Evolutionary conservation across 495 filamentous ascomycete species (phyloP), one percentile per base, ranked within the genome.

Genomic region (Penicillium steckii): DNA sequence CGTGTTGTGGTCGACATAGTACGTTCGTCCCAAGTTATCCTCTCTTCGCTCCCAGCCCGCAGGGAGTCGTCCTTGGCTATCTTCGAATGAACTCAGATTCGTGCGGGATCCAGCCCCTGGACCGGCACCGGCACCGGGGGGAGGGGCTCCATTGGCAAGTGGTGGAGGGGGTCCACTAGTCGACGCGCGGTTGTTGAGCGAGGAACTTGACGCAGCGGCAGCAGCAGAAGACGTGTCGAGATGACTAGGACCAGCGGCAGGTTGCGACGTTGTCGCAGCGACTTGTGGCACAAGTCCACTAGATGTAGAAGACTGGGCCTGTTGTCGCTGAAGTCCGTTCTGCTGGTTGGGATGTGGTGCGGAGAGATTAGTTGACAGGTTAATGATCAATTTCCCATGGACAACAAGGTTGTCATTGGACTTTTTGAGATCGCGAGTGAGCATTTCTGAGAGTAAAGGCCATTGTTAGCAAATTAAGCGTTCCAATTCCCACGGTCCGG

Each of bases 1-100:
- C 4, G 93, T 95, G 67, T 98, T 98, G 69, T 98, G 94, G 67
- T 98, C 94, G 26, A 98, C 94, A 70, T 98, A 98, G 65, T 98
- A 98, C n/a, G 92, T 97, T 60, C 94, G 85, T 48, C 95, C 95
- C 32, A 98, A 73, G 62, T 97, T 91, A 70, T 98, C 94, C 65
- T 97, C 94, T 35, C 94, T 82, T 42, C 95, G 83, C 69, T 98
- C 94, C 93, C 95, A 98, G 29, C 94, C 94, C 44, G 88, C 85
- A 18, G 94, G 94, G 55, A 98, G 72, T 64, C 93, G 85, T 41
- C 94, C 94, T 65, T 96, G 91, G 27, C 85, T 83, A 66, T 98
- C 94, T 73, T 96, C 93, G 64, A 98, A 98, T 1, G 93, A 91
- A 68, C 90, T 97, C 65, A 94, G 81, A 44, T 85, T 86, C 25